Base-by-base conservation (phyloP, 306 rosid species). In the Cucurbita maxima region DNA sequence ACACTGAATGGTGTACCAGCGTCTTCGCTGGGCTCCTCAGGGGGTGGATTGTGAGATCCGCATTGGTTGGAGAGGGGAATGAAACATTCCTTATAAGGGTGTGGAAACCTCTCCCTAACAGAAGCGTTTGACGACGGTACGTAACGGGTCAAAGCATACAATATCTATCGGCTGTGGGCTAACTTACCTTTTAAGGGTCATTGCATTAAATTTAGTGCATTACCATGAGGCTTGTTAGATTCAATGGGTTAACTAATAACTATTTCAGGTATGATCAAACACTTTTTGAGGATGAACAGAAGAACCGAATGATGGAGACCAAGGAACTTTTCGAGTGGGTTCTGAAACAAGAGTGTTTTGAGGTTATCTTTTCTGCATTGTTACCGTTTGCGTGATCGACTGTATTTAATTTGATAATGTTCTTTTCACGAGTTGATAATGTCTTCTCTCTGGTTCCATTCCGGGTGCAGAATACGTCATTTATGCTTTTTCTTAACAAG, bases 271-370 rank as follows among this genome's bases (percentile, higher is more conserved):
- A 91, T 64, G 99, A 95, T 77, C 99, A 95, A 85, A 91, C 97
- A 60, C 97, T 94, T 71, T 95, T 95, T 67, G 99, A 95, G 86
- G 96, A 95, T 78, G 97, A 91, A 77, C 87, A 85, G 87, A 91
- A 76, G 83, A 95, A 91, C 85, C 88, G 96, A 79, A 91, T 95
- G 96, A 89, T 85, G 85, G 97, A 95, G 87, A 87, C 99, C 0
- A 95, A 88, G 84, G 99, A 95, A 68, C 96, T 95, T 76, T 91
- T 95, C 47, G 96, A 89, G 74, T 95, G 97, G 99, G 92, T 95
- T 80, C 81, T 95, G 81, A 89, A 88, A 87, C 99, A 95, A 79
- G 96, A 89, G 11, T 91, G 99, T 80, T 95, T 95, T 47, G 96
- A 95, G 99, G 99, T 94, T 80, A 71, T 73, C 69, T 61, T 25